phyloP scores from a whole-genome alignment of 129 eudicot species.

The Tagetes patula region DNA sequence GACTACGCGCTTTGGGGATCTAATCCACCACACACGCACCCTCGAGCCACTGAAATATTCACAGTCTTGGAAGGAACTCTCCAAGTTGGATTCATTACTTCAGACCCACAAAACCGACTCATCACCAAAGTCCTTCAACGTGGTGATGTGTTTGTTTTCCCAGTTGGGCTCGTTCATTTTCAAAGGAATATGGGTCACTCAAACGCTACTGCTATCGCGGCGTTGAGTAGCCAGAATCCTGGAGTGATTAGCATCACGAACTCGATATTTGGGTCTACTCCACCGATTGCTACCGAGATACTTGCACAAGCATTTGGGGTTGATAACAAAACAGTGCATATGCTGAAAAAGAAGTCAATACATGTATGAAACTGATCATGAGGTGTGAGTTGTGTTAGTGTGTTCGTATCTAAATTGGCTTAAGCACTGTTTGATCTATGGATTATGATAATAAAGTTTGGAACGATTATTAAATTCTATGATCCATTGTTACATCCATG shows the following conservation, averaged over 20 bases:
- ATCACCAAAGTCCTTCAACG: slow-evolving; percentile 44
- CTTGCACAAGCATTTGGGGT: slow-evolving; percentile 38
- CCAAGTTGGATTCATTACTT: slow-evolving; percentile 46
- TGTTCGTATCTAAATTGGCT: not conserved
- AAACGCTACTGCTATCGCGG: slow-evolving; percentile 44
- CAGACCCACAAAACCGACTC: slow-evolving; percentile 46
- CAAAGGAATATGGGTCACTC: slow-evolving; percentile 39
- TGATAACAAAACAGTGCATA: slow-evolving; percentile 34
- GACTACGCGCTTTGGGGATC: slow-evolving; percentile 44
- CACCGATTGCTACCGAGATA: slow-evolving; percentile 32
- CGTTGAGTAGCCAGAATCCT: slow-evolving; percentile 43
- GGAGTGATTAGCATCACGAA: slow-evolving; percentile 45
- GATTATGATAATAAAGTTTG: no score
- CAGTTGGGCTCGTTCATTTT: slow-evolving; percentile 48
- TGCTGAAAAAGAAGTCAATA: slow-evolving; percentile 14
- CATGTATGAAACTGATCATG: slow-evolving; percentile 17
- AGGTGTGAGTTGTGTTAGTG: not conserved
- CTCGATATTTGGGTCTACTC: slow-evolving; percentile 43
- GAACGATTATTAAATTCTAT: no score
- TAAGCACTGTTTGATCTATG: not conserved
- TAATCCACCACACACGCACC: slow-evolving; percentile 55
- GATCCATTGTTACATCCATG: no score
- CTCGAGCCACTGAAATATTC: slow-evolving; percentile 48
- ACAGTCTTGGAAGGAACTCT: slow-evolving; percentile 49
- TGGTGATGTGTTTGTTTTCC: slow-evolving; percentile 54